Evolutionary conservation across 2,329 filamentous ascomycete genomes (phyloP).

Genomic region (Beauveria bassiana): DNA sequence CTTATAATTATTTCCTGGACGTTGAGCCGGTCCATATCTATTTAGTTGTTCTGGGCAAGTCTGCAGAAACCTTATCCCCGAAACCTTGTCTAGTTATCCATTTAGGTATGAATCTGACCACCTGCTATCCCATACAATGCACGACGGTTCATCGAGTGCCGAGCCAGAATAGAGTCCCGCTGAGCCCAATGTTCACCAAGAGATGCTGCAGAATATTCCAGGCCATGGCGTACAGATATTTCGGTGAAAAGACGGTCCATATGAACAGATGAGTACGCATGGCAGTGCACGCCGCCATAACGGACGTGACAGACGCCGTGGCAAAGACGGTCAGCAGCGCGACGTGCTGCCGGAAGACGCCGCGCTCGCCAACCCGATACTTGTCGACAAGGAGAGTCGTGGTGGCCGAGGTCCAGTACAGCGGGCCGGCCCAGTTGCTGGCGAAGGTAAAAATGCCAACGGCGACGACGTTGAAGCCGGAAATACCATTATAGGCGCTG

Average conservation of each 20-base stretch:
- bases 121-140: neutral
- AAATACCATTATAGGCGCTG: conserved; percentile 88
- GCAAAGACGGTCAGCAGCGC: conserved; percentile 63
- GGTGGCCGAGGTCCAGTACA: conserved; percentile 75
- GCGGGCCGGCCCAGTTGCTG: conserved; percentile 83
- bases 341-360: conserved; percentile 44
- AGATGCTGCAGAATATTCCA: conserved; percentile 83
- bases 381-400: conserved; percentile 48
- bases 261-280: conserved; percentile 89
- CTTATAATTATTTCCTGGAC: neutral
- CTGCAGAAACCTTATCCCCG: neutral
- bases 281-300: conserved; percentile 83
- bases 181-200: conserved; percentile 57
- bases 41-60: neutral
- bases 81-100: neutral
- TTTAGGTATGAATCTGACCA: neutral
- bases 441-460: conserved; percentile 81
- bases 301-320: conserved; percentile 55
- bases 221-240: conserved; percentile 85
- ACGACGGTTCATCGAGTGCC: conserved; percentile 21
- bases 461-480: conserved; percentile 67
- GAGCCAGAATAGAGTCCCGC: conserved; percentile 50
- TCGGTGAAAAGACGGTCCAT: conserved; percentile 97
- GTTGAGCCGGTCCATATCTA: neutral
- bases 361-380: conserved; percentile 18